Percentiles rank a stretch among this genome's conserved stretches.
phyloP scores from a whole-genome alignment of 306 rosid genomes.

The Pyrus betulifolia region DNA sequence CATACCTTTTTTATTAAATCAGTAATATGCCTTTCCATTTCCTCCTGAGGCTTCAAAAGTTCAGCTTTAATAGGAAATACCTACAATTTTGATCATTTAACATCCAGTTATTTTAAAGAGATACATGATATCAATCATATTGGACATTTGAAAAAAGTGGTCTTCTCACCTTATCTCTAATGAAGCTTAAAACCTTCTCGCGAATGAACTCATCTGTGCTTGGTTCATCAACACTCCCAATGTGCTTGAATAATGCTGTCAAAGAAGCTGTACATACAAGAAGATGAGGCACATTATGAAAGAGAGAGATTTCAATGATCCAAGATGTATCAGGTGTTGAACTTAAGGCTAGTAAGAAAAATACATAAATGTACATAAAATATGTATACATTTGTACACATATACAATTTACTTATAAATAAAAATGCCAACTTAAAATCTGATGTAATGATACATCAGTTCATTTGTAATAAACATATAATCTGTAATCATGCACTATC shows the following conservation, averaged over 20 bases:
- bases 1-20: slow-evolving; percentile 82
- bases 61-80: slow-evolving; percentile 85
- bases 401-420: neutral
- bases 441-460: neutral
- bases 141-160: neutral
- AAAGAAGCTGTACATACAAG: slow-evolving; percentile 69
- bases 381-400: neutral
- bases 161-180: slow-evolving; percentile 72
- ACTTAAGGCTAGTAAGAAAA: neutral
- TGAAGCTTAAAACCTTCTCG: slow-evolving; percentile 81
- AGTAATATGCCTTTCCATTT: slow-evolving; percentile 97
- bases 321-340: neutral
- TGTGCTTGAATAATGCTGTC: slow-evolving; percentile 91
- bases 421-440: neutral
- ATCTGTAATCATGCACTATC: neutral
- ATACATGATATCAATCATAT: slow-evolving; percentile 7
- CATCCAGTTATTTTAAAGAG: neutral
- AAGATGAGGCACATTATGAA: neutral
- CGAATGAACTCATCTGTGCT: slow-evolving; percentile 67
- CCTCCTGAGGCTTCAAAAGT: slow-evolving; percentile 85
- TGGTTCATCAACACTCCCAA: slow-evolving; percentile 73
- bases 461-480: neutral
- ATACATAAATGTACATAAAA: neutral
- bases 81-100: slow-evolving; percentile 36
- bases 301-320: neutral